Evolutionary conservation across 2,329 filamentous ascomycete species (phyloP).

Genomic region (Diaporthe longicolla): DNA sequence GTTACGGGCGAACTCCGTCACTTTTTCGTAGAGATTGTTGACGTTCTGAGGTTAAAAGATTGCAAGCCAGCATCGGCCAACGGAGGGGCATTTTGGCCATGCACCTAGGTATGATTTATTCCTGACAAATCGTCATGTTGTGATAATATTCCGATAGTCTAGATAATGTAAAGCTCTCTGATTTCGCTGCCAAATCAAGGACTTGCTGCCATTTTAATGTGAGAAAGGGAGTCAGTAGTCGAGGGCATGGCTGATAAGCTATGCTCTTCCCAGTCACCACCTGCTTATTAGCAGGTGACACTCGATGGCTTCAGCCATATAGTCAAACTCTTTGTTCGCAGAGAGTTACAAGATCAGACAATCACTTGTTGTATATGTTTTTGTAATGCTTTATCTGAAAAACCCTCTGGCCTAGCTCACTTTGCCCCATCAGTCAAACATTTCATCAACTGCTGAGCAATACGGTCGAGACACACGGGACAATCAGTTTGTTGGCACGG

Average conservation of each 20-base stretch:
- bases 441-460: not conserved
- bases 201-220: not conserved
- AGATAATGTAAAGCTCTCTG: rapidly evolving
- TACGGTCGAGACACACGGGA: not conserved
- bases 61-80: not conserved
- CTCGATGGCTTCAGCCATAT: not conserved
- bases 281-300: not conserved
- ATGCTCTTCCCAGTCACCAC: not conserved
- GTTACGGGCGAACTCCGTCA: not conserved
- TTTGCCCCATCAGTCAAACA: not conserved
- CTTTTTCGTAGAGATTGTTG: not conserved
- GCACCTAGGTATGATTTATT: not conserved
- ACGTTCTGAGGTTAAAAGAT: not conserved
- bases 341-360: too few relatives aligned
- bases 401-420: not conserved
- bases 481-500: too few relatives aligned
- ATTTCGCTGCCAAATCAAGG: too few relatives aligned
- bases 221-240: not conserved
- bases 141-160: not conserved
- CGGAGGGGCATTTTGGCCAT: too few relatives aligned
- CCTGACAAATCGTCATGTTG: not conserved
- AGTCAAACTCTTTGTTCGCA: not conserved
- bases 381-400: too few relatives aligned
- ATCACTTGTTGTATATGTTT: not conserved
- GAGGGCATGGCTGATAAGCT: not conserved